These are phyloP conservation scores for Cladosporium halotolerans DNA, from an alignment of 2,329 filamentous ascomycete species.

Conservation along the genomic window DNA sequence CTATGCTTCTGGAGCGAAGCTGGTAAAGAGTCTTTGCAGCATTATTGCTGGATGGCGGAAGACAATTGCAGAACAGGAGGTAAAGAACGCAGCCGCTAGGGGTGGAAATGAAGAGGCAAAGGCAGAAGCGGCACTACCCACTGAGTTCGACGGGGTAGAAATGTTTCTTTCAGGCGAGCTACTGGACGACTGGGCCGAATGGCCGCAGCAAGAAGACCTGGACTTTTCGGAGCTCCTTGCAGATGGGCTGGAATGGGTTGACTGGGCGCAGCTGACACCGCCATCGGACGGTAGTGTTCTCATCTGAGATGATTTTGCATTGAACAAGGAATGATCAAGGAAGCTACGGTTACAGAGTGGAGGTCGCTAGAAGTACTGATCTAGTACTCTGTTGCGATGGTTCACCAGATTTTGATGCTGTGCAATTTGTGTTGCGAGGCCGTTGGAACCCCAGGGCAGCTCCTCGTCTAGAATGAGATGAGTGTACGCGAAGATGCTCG, in stretches of 20 bases:
- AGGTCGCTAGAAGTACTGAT: conserved; percentile 40
- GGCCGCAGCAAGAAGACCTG: conserved; percentile 6
- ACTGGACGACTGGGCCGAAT: conserved; percentile 7
- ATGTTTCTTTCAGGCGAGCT: conserved; percentile 1
- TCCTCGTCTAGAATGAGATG: conserved; percentile 65
- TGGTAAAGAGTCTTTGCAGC: conserved; percentile 12
- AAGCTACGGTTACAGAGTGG: not conserved
- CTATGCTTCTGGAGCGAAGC: conserved; percentile 13
- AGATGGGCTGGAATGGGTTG: conserved; percentile 8
- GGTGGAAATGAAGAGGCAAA: not conserved
- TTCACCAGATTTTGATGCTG: conserved; percentile 56
- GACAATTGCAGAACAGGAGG: conserved; percentile 1
- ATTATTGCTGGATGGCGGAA: conserved; percentile 14
- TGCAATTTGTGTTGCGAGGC: conserved; percentile 52
- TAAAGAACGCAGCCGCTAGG: not conserved
- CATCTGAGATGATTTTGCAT: not conserved
- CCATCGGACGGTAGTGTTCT: not conserved
- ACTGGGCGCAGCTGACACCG: conserved; percentile 6
- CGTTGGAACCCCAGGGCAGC: conserved; percentile 59
- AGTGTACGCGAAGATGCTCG: conserved; percentile 83
- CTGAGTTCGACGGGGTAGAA: not conserved
- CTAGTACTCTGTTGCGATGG: conserved; percentile 56
- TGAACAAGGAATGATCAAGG: too few species aligned
- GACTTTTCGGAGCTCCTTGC: conserved; percentile 10
- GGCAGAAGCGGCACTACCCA: not conserved